Evolutionary conservation across 2,329 filamentous ascomycete genomes (phyloP).

Genomic region (Claviceps quebecensis): DNA sequence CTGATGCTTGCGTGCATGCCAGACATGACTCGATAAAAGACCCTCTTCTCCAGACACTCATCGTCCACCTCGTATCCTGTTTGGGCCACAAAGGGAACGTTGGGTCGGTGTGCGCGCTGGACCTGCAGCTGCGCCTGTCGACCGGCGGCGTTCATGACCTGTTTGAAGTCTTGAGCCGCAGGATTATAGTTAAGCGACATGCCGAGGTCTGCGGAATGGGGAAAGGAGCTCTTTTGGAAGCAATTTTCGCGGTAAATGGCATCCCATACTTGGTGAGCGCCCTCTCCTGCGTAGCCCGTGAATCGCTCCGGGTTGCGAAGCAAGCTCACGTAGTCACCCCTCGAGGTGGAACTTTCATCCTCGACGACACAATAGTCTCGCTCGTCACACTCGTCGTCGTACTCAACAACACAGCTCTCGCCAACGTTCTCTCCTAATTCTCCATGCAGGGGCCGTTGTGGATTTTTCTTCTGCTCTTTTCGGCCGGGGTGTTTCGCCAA

Average conservation of each 20-base stretch:
- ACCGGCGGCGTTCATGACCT: slow-evolving; percentile 44
- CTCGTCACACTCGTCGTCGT: slow-evolving; percentile 93
- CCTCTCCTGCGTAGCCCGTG: slow-evolving; percentile 79
- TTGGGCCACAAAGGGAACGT: slow-evolving; percentile 45
- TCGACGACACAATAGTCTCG: slow-evolving; percentile 94
- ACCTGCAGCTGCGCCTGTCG: slow-evolving; percentile 49
- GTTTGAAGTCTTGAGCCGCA: slow-evolving; percentile 46
- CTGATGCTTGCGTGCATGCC: slow-evolving; percentile 98
- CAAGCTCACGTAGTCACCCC: slow-evolving; percentile 93
- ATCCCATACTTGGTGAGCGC: slow-evolving; percentile 85
- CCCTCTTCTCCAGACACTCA: slow-evolving; percentile 94
- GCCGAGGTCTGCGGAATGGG: slow-evolving; percentile 42
- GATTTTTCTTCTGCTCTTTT: slow-evolving; percentile 55
- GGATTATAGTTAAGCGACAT: slow-evolving; percentile 30
- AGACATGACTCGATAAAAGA: slow-evolving; percentile 88
- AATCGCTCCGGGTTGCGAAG: slow-evolving; percentile 90
- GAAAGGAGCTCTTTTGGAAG: slow-evolving; percentile 59
- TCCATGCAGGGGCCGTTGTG: slow-evolving; percentile 63
- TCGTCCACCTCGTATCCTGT: slow-evolving; percentile 67
- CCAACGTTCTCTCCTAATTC: slow-evolving; percentile 73
- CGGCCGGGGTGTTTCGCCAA: slow-evolving; percentile 78
- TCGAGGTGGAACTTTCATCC: slow-evolving; percentile 71
- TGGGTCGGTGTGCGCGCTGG: slow-evolving; percentile 26
- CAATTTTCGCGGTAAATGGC: slow-evolving; percentile 96
- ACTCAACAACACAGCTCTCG: slow-evolving; percentile 94